Percentiles rank a stretch among this genome's conserved stretches.
These are phyloP conservation scores for Detonula confervacea DNA, from an alignment of 352 stramenopile genomes.

Conservation along the genomic window DNA sequence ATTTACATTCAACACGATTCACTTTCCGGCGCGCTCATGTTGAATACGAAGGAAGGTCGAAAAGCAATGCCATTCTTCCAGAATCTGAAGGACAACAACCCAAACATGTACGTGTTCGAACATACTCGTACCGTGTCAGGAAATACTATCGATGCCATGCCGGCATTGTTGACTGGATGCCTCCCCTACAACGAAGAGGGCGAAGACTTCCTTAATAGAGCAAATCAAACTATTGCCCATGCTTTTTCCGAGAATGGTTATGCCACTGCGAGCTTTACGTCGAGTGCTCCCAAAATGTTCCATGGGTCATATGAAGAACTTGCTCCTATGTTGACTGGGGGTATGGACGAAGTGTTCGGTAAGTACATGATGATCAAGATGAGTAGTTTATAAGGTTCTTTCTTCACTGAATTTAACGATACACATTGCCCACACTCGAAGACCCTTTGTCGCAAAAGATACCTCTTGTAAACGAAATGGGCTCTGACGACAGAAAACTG, in stretches of 20 bases:
- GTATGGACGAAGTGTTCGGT: neutral
- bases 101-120: constrained; percentile 10
- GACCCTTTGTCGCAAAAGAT: neutral
- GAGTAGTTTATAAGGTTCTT: too few relatives aligned
- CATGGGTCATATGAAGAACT: too few relatives aligned
- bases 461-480: neutral
- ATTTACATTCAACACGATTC: constrained; percentile 13
- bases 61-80: constrained; percentile 13
- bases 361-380: too few relatives aligned
- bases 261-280: neutral
- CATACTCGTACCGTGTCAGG: neutral
- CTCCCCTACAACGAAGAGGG: neutral
- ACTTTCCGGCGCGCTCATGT: neutral
- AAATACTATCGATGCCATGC: constrained; percentile 10
- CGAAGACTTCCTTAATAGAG: neutral
- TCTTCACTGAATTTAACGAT: too few relatives aligned
- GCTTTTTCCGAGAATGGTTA: neutral
- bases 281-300: neutral
- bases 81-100: neutral
- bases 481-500: neutral
- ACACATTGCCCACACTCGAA: too few relatives aligned
- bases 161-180: constrained; percentile 12
- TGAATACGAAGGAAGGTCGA: neutral
- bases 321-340: too few relatives aligned
- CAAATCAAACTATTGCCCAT: neutral